Evolutionary conservation across 1,284 basidiomycete species (phyloP), one percentile per base, ranked within the genome.

Genomic region (Moniliella sp.): DNA sequence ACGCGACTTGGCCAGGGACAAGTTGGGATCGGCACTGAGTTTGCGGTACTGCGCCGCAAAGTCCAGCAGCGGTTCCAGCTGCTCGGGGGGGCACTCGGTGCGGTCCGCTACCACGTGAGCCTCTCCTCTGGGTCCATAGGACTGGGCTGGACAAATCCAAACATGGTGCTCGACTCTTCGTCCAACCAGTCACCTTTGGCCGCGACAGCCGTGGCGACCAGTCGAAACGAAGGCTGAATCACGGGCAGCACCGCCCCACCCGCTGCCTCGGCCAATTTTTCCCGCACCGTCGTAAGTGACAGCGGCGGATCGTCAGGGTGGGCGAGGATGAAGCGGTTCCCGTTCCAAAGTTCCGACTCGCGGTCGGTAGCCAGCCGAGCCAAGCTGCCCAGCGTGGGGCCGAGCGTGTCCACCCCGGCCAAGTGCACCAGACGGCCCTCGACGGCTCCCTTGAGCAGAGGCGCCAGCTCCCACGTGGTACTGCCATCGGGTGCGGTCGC

Each of bases 341-440:
- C 56, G 7, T 48, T 37, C 56, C 56, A 59, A 11, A 59, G 40
- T 36, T 59, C 56, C 29, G 50, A 15, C 37, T 57, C 49, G 16
- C 56, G 47, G 27, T 59, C 56, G 36, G 57, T 49, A 27, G 45
- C 31, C 16, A 59, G 35, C n/a, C 56, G 40, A 0, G 46, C 33
- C 3, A 63, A 31, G 27, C 43, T 47, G 12, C 48, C 48, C 8
- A 60, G 37, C 5, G 59, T 63, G 4, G 59, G 38, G 2, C 61
- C 61, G 5, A 63, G 42, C 10, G 61, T 54, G 27, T 63, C 61
- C 18, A 61, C 46, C 3, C 61, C 61, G 5, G 60, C 57, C n/a
- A 63, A 43, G 31, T 61, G 58, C 16, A 63, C 53, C 5, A 63
- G 41, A 18, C 46, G 45, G 15, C 58, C 61, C n/a, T 47, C 39